Base-by-base conservation (phyloP, 2,329 filamentous ascomycete genomes). In the Stachybotrys echinatus region DNA sequence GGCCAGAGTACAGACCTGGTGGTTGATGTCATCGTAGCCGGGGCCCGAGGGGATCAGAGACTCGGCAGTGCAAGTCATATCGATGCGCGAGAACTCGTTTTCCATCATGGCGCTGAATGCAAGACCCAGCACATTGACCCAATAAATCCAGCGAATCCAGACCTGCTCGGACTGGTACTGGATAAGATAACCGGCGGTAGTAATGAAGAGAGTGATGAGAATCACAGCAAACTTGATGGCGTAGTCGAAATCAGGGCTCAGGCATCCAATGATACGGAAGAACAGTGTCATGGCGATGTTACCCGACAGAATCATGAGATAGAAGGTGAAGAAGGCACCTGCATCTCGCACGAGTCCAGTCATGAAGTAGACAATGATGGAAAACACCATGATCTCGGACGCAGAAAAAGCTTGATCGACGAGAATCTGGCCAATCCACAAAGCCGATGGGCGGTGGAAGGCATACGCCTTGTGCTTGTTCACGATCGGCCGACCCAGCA, bases 391-490 rank as follows among this genome's bases (percentile, higher is more conserved):
- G 45, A 90, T 90, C 57, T 90, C 84, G 3, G 75, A 76, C 0
- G 85, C 77, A 0, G 86, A 77, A 61, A 94, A 92, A 0, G 84
- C 78, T 47, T 86, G 78, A 57, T 95, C 90, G 8, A 92, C 86
- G 14, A 88, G 75, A 45, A 94, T 91, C 62, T 94, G 89, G 0
- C 85, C 89, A 51, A 94, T 85, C 83, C 88, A 94, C 0, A 94
- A 71, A 0, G 89, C 88, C 0, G 87, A 90, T 0, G 90, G 90
- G 31, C 88, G 78, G 64, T 94, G 87, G 62, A 95, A 92, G 0
- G 89, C 87, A 58, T 89, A 95, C 0, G 87, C 85, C 50, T 86
- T 84, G 66, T 95, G 90, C 64, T 94, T 95, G 65, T 91, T 89
- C 52, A 95, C 79, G 37, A 95, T 87, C 0, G 84, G 77, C 8